Conservation (phyloP, 2,329 filamentous ascomycete genomes). For the Hyphodiscus sp. region DNA sequence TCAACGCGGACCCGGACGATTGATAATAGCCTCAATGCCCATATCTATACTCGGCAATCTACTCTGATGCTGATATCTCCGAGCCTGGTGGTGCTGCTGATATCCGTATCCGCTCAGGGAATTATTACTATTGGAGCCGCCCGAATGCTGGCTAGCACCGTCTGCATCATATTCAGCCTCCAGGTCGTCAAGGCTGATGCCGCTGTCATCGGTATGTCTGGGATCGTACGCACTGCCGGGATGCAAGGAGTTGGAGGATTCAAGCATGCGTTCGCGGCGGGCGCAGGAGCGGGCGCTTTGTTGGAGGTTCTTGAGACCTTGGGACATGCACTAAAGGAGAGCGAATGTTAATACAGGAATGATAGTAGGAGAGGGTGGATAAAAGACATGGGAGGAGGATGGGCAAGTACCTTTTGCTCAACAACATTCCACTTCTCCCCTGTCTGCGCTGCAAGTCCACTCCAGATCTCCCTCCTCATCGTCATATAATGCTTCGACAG, state of each 20-base stretch:
- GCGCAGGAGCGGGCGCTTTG: constrained; percentile 59
- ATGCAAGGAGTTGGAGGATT: background rate
- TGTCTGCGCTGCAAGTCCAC: constrained; percentile 59
- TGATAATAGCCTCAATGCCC: constrained; percentile 54
- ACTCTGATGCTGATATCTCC: constrained; percentile 25
- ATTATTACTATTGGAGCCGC: background rate
- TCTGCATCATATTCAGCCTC: constrained; percentile 32
- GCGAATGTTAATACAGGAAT: background rate
- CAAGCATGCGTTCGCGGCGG: constrained; percentile 56
- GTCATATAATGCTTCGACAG: constrained; percentile 74
- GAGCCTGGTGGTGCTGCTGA: constrained; percentile 7
- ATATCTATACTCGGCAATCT: constrained; percentile 51
- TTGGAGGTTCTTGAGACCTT: constrained; percentile 74
- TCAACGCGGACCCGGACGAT: constrained; percentile 33
- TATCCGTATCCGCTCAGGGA: constrained; percentile 1
- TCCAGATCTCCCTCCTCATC: constrained; percentile 77
- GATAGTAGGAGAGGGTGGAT: background rate
- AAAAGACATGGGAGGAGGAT: background rate
- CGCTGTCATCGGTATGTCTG: constrained; percentile 56
- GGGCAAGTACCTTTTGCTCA: constrained; percentile 49
- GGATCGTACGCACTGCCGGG: constrained; percentile 5
- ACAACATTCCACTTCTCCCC: constrained; percentile 79
- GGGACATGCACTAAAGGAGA: constrained; percentile 65
- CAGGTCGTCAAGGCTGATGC: constrained; percentile 56
- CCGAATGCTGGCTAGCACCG: constrained; percentile 10